Base-by-base conservation (phyloP, 2,329 filamentous ascomycete genomes). In the Trichoderma endophyticum region DNA sequence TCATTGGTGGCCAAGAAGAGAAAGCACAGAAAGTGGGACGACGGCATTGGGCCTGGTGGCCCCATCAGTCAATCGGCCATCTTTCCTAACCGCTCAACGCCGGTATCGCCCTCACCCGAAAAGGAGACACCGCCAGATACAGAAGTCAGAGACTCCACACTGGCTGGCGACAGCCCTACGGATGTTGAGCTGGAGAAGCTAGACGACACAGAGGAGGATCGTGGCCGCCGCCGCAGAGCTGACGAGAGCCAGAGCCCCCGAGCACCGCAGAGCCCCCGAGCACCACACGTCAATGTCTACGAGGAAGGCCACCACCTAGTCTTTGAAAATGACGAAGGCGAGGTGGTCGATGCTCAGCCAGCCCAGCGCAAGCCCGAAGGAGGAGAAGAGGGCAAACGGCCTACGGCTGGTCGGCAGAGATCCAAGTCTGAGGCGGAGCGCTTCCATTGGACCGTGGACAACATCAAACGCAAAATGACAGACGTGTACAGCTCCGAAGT, bases 1-100 rank as follows among this genome's bases (percentile, higher is more conserved):
- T 90, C 89, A 73, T 83, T 83, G 79, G 88, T 83, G 74, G 86
- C 87, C n/a, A 86, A 88, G 70, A 88, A 90, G 73, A 88, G 89
- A 63, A 91, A 88, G 77, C 86, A 86, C 78, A 92, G 87, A 83
- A 91, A 86, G 80, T 91, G 89, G 85, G 91, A 93, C 74, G 88
- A 89, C 73, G 91, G 88, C n/a, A 87, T 89, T 76, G 92, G 91
- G 3, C 91, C 93, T 3, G 96, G 96, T 73, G 96, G 96, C 0
- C 96, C 94, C 3, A 92, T 98, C 76, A 93, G 89, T 73, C 91
- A 97, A 78, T 97, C 95, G 43, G 96, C 96, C 28, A 98, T 98
- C 76, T 91, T 89, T 75, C 96, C 96, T 3, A 83, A 85, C 72
- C 84, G 85, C 65, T 73, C 76, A 24, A 75, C 77, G 9, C 74